Evolutionary conservation across 2,329 filamentous ascomycete genomes (phyloP).

Genomic region (Scytalidium sp.): DNA sequence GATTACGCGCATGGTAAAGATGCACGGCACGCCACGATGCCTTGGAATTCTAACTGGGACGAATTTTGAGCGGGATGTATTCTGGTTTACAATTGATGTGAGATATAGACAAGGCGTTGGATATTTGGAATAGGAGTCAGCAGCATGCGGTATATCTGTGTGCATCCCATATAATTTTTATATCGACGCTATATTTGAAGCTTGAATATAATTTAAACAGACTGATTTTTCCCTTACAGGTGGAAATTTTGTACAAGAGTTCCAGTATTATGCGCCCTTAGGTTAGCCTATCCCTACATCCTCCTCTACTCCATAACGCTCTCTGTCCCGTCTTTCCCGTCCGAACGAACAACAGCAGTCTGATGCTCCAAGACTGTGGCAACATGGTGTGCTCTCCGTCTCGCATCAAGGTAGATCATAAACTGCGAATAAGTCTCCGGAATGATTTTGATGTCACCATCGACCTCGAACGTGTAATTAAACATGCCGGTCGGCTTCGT

Average conservation of each 20-base stretch:
- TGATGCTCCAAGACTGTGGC: background rate
- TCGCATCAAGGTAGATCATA: conserved; percentile 35
- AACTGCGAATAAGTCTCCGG: conserved; percentile 42
- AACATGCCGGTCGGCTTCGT: conserved; percentile 69
- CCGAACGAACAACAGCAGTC: background rate
- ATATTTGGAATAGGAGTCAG: too few relatives aligned
- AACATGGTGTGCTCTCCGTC: conserved; percentile 25
- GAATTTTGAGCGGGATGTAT: conserved; percentile 19
- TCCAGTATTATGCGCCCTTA: background rate
- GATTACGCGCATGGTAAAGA: conserved; percentile 56
- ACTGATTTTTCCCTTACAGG: background rate
- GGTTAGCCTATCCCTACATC: background rate
- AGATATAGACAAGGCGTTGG: too few relatives aligned
- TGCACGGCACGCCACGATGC: conserved; percentile 24
- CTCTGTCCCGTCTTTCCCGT: conserved; percentile 1
- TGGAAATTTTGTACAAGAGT: too few relatives aligned
- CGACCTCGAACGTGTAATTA: conserved; percentile 69
- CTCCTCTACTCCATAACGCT: conserved; percentile 13
- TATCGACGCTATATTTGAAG: background rate
- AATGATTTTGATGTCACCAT: conserved; percentile 63
- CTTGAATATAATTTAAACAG: background rate
- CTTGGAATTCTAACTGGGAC: conserved; percentile 26
- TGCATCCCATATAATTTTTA: too few relatives aligned
- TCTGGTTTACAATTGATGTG: background rate
- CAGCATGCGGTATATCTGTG: too few relatives aligned